These are phyloP conservation scores for Lactifluus rugatus DNA, from an alignment of 768 basidiomycete species.

Conservation along the genomic window DNA sequence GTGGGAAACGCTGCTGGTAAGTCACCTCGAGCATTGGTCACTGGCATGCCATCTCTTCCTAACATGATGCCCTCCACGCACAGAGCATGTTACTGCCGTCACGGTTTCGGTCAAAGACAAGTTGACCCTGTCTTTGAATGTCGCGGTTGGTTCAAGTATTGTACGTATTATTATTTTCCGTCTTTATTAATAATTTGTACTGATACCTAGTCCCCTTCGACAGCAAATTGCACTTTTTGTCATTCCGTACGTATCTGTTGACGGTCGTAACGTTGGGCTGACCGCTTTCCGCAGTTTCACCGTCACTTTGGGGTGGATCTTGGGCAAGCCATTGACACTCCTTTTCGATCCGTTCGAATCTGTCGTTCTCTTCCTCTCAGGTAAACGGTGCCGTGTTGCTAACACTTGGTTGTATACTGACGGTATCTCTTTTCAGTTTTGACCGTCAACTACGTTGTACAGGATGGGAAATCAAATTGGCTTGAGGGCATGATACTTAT, in stretches of 20 bases:
- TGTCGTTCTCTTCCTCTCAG: constrained; percentile 45
- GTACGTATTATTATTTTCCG: constrained; percentile 33
- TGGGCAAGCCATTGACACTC: constrained; percentile 70
- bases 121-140: constrained; percentile 75
- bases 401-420: background rate
- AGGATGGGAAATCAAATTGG: constrained; percentile 80
- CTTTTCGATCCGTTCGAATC: constrained; percentile 89
- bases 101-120: constrained; percentile 87
- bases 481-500: constrained; percentile 69
- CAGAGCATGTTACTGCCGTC: constrained; percentile 86
- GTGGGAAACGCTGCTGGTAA: constrained; percentile 78
- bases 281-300: constrained; percentile 43
- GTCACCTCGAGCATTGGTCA: constrained; percentile 15
- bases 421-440: constrained; percentile 41
- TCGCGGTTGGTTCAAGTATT: constrained; percentile 82
- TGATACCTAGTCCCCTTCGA: background rate
- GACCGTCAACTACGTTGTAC: constrained; percentile 73
- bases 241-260: constrained; percentile 51
- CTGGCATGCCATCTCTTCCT: background rate
- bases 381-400: constrained; percentile 22
- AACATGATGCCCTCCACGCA: constrained; percentile 5
- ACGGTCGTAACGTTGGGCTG: background rate
- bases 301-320: constrained; percentile 67
- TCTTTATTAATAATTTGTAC: background rate
- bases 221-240: constrained; percentile 82